Conservation (phyloP, 2,329 filamentous ascomycete genomes). For the Curvularia hawaiiensis region DNA sequence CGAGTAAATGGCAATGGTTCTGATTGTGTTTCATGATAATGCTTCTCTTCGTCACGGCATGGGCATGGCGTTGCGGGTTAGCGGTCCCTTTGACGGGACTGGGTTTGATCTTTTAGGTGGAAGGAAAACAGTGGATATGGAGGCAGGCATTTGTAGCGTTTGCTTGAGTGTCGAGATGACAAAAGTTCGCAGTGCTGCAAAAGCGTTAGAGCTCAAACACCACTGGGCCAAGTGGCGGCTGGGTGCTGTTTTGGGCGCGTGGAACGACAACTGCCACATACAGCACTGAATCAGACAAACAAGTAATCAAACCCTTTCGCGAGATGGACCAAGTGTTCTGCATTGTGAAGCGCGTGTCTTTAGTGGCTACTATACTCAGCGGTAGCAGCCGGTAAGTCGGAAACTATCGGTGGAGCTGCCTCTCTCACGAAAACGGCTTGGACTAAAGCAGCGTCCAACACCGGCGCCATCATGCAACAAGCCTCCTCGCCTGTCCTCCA, state of each 20-base stretch:
- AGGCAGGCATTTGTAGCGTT: conserved; percentile 9
- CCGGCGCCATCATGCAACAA: conserved; percentile 33
- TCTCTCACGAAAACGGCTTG: conserved; percentile 12
- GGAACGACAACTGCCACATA: conserved; percentile 23
- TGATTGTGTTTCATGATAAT: conserved; percentile 37
- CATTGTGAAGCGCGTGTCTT: conserved; percentile 1
- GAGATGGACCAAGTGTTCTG: conserved; percentile 13
- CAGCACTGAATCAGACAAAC: conserved; percentile 36
- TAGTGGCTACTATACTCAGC: conserved; percentile 1
- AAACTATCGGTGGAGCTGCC: conserved; percentile 7
- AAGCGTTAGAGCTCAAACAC: conserved; percentile 12
- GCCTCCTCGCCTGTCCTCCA: conserved; percentile 26
- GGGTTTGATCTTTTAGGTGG: conserved; percentile 27
- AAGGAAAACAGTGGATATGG: conserved; percentile 14
- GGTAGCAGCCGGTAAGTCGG: conserved; percentile 1
- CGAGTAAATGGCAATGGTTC: conserved; percentile 44
- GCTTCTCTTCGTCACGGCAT: conserved; percentile 45
- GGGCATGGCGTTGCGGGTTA: conserved; percentile 46
- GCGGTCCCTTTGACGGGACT: conserved; percentile 29
- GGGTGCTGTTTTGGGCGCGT: conserved; percentile 23
- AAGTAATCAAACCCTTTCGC: conserved; percentile 27
- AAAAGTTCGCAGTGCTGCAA: conserved; percentile 16
- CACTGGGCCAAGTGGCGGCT: conserved; percentile 17
- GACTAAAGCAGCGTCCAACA: conserved; percentile 35
- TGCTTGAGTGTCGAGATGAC: conserved; percentile 8